These are phyloP conservation scores for Ailanthus altissimus DNA, from an alignment of 345 rosid genomes.

Conservation along the genomic window DNA sequence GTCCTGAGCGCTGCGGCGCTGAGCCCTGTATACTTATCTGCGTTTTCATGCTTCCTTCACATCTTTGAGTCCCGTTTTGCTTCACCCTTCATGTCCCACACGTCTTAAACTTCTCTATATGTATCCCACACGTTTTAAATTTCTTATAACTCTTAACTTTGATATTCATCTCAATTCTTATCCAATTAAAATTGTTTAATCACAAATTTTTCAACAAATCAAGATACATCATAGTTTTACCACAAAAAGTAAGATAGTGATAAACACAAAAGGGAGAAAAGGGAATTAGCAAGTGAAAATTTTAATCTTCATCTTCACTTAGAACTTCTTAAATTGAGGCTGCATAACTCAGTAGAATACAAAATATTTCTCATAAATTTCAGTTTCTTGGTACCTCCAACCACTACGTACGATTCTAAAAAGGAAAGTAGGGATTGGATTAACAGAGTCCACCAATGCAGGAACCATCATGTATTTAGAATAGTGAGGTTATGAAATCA, in stretches of 20 bases:
- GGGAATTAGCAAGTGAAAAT: neutral
- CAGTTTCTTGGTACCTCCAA: slow-evolving; percentile 4
- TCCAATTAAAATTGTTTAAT: no score
- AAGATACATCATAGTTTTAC: no score
- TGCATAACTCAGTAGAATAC: neutral
- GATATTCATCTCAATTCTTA: no score
- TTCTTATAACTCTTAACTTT: no score
- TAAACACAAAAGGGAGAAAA: neutral
- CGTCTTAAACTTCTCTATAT: no score
- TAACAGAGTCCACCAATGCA: neutral
- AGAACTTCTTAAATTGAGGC: neutral
- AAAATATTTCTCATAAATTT: neutral
- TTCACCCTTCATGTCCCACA: no score
- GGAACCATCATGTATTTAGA: neutral
- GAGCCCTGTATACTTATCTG: no score
- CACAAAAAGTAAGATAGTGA: neutral
- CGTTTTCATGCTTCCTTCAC: no score
- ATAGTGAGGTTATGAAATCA: neutral
- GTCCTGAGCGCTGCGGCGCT: no score
- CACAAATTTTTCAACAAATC: no score
- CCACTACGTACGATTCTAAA: neutral
- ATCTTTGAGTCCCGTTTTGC: no score
- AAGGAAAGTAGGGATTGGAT: neutral
- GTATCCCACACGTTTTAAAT: no score
- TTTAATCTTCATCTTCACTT: neutral